Evolutionary conservation across 805 yeast genomes (phyloP), one percentile per base, ranked within the genome.

Genomic region (Torulaspora maleeae): DNA sequence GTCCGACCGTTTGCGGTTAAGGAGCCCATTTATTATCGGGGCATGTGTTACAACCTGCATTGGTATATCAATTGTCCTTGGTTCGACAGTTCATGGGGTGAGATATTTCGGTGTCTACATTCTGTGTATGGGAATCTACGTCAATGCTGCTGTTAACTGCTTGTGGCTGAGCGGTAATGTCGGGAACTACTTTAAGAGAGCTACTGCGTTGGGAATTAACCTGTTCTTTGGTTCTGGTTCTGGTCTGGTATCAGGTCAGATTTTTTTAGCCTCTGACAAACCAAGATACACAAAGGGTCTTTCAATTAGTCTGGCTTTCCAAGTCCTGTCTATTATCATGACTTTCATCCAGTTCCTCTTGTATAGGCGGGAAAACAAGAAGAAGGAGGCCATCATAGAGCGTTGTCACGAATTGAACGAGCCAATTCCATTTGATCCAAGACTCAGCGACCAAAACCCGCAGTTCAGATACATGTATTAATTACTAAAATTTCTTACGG

Each of bases 1-100:
- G 45, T 82, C 93, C 0, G 95, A 87, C 61, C 64, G 58, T 38
- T 43, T 68, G 17, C 69, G 75, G 49, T 58, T 60, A 38, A 72
- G 88, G 66, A 60, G 75, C 17, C 65, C 68, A 1, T 69, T 69
- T 49, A 58, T 69, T 29, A 46, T 67, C 10, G 67, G 60, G 28
- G 69, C 69, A 6, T 58, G 67, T 35, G 11, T 58, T 0, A 55
- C 68, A 5, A 65, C 67, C 5, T 51, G 63, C 7, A 45, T 65
- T 11, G 73, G 73, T 2, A 53, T 68, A 36, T 49, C 64, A 2
- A 60, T 69, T 29, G 61, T 68, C 16, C 51, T 69, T 4, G 62
- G 67, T 8, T 58, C 68, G 1, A 48, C 57, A 12, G 53, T 53
- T 1, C 52, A 66, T 27, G 72, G 67, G 20, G 71, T 67, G 3